Evolutionary conservation across 345 rosid genomes (phyloP).

Genomic region (Salix purpurea): DNA sequence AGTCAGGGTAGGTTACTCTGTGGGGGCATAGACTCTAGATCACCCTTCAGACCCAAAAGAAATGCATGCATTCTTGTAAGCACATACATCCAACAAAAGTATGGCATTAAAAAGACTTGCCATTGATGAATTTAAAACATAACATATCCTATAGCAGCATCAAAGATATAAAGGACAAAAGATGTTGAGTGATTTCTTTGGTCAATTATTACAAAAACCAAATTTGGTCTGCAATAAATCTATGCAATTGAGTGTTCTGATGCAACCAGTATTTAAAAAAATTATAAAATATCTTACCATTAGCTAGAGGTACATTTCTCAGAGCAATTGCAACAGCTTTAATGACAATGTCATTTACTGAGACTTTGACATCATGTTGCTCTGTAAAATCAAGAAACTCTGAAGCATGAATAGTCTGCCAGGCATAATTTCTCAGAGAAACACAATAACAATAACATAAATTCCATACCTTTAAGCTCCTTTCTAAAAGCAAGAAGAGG

Average conservation of each 20-base stretch:
- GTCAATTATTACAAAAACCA: neutral
- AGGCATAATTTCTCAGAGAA: slow-evolving; percentile 1
- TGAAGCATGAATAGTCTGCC: slow-evolving; percentile 22
- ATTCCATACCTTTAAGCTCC: slow-evolving; percentile 72
- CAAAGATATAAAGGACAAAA: neutral
- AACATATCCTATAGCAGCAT: too few relatives aligned
- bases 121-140: too few relatives aligned
- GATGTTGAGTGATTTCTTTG: neutral
- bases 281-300: slow-evolving; percentile 53
- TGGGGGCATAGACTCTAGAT: too few relatives aligned
- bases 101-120: too few relatives aligned
- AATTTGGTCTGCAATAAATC: neutral
- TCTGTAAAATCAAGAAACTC: slow-evolving; percentile 48
- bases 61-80: too few relatives aligned
- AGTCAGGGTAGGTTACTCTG: too few relatives aligned
- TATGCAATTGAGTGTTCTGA: neutral
- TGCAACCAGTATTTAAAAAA: slow-evolving; percentile 5
- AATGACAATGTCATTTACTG: slow-evolving; percentile 95
- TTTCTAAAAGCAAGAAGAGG: slow-evolving; percentile 91
- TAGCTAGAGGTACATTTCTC: slow-evolving; percentile 79
- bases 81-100: too few relatives aligned
- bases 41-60: too few relatives aligned
- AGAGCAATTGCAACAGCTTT: slow-evolving; percentile 86
- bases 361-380: slow-evolving; percentile 73
- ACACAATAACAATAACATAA: neutral